phyloP scores from a whole-genome alignment of 2,329 filamentous ascomycete genomes.

The Cryphonectria japonica region DNA sequence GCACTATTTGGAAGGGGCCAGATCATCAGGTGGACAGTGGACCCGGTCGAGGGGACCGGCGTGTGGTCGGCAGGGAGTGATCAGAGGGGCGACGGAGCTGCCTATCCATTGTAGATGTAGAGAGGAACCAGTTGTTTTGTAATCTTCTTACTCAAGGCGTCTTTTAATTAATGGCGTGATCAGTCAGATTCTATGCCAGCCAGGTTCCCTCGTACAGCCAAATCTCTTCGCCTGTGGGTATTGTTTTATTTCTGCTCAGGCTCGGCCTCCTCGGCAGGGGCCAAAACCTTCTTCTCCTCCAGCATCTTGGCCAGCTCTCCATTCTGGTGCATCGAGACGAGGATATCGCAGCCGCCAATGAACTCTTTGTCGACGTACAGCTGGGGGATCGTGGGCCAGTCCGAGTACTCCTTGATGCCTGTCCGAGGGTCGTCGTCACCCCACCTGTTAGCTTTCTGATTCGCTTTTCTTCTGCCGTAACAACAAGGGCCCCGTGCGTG shows the following conservation, averaged over 20 bases:
- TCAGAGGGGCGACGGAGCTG: constrained; percentile 78
- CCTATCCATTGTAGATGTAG: constrained; percentile 52
- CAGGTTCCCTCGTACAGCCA: constrained; percentile 1
- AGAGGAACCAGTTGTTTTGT: not conserved
- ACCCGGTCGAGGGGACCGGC: constrained; percentile 66
- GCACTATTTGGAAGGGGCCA: constrained; percentile 84
- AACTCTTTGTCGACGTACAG: constrained; percentile 96
- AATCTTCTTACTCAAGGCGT: not conserved
- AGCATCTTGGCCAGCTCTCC: constrained; percentile 90
- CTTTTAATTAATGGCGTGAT: not conserved
- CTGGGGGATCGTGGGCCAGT: constrained; percentile 98
- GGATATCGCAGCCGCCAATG: constrained; percentile 94
- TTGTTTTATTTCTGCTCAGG: constrained; percentile 41
- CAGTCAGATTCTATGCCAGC: not conserved
- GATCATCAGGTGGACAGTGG: constrained; percentile 77
- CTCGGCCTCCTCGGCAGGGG: constrained; percentile 52
- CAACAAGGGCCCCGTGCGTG: not conserved
- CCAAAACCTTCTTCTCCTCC: constrained; percentile 88
- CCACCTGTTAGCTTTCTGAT: constrained; percentile 7
- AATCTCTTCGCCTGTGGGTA: not conserved
- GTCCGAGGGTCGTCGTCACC: not conserved
- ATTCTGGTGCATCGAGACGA: constrained; percentile 96
- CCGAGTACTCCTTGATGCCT: constrained; percentile 99
- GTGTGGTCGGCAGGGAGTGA: constrained; percentile 93
- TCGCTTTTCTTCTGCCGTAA: not conserved